phyloP scores from a whole-genome alignment of 352 stramenopile genomes.

The Phytophthora chlamydospora region DNA sequence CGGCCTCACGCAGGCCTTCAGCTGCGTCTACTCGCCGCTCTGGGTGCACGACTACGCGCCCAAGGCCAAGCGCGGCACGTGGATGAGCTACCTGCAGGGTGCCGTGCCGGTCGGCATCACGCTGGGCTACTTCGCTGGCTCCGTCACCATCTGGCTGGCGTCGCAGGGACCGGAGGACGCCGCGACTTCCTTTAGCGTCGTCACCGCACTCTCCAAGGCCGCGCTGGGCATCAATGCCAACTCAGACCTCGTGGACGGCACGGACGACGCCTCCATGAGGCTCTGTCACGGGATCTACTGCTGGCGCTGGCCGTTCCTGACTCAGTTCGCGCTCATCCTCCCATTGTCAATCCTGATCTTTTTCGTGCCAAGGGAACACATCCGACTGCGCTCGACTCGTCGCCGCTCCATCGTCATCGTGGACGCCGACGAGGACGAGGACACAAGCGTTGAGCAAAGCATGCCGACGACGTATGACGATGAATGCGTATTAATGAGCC shows the following conservation, averaged over 20 bases:
- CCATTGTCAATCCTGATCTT: constrained; percentile 82
- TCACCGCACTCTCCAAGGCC: constrained; percentile 24
- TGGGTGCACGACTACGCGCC: constrained; percentile 90
- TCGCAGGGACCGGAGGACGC: constrained; percentile 18
- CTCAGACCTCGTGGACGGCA: constrained; percentile 43
- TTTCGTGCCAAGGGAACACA: constrained; percentile 76
- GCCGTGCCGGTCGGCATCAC: constrained; percentile 79
- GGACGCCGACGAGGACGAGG: constrained; percentile 48
- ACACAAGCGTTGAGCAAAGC: constrained; percentile 37
- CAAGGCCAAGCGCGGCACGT: constrained; percentile 61
- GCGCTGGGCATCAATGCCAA: constrained; percentile 22
- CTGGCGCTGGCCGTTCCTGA: constrained; percentile 88
- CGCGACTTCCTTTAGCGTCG: constrained; percentile 16
- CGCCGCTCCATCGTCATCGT: constrained; percentile 75
- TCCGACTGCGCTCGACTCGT: constrained; percentile 57
- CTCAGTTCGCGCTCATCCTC: constrained; percentile 75
- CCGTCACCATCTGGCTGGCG: constrained; percentile 69
- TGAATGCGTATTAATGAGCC: constrained; percentile 37
- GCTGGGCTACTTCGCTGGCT: constrained; percentile 78
- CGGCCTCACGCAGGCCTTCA: constrained; percentile 81
- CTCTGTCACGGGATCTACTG: constrained; percentile 82
- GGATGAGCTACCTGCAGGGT: constrained; percentile 89
- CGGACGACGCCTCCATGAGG: constrained; percentile 36
- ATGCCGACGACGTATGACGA: constrained; percentile 34
- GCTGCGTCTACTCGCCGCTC: constrained; percentile 85